Evolutionary conservation across 371 early-diverging fungal genomes (phyloP).

Genomic region (Syncephalastrum contaminatum): DNA sequence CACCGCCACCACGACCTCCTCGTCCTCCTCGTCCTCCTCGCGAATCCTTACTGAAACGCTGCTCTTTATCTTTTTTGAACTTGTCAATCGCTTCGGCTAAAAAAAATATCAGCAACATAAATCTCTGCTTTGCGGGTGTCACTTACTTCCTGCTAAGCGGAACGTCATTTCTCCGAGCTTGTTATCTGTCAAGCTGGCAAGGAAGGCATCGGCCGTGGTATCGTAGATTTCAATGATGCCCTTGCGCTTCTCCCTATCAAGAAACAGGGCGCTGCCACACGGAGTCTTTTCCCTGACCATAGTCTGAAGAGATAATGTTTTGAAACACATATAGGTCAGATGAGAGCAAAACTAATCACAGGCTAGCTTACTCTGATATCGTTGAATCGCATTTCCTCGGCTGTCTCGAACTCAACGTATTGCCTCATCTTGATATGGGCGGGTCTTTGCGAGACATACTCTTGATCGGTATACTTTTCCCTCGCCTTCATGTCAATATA

Average conservation of each 20-base stretch:
- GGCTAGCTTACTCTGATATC: slow-evolving; percentile 29
- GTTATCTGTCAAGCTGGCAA: slow-evolving; percentile 24
- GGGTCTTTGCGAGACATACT: slow-evolving; percentile 3
- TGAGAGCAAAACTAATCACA: background rate
- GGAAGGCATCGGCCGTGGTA: slow-evolving; percentile 33
- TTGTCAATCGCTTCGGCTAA: no score
- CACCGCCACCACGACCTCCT: slow-evolving; percentile 16
- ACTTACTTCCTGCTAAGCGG: slow-evolving; percentile 19
- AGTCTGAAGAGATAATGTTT: background rate
- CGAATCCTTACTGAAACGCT: background rate
- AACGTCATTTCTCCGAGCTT: slow-evolving; percentile 25
- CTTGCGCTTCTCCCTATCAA: slow-evolving; percentile 18
- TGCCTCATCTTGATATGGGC: slow-evolving; percentile 2
- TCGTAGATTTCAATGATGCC: slow-evolving; percentile 37
- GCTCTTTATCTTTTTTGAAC: no score
- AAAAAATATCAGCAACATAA: background rate
- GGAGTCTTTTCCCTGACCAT: background rate
- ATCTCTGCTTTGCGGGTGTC: background rate
- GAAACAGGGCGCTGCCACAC: slow-evolving; percentile 3
- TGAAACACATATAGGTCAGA: background rate
- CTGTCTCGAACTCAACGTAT: slow-evolving; percentile 34
- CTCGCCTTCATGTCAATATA: slow-evolving; percentile 42
- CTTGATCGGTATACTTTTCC: slow-evolving; percentile 29
- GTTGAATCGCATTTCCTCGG: slow-evolving; percentile 15
- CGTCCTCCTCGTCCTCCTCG: slow-evolving; percentile 23